Percentiles rank a stretch among this genome's conserved stretches.
Evolutionary conservation across 2,329 filamentous ascomycete genomes (phyloP).

Genomic region (Oidium heveae): DNA sequence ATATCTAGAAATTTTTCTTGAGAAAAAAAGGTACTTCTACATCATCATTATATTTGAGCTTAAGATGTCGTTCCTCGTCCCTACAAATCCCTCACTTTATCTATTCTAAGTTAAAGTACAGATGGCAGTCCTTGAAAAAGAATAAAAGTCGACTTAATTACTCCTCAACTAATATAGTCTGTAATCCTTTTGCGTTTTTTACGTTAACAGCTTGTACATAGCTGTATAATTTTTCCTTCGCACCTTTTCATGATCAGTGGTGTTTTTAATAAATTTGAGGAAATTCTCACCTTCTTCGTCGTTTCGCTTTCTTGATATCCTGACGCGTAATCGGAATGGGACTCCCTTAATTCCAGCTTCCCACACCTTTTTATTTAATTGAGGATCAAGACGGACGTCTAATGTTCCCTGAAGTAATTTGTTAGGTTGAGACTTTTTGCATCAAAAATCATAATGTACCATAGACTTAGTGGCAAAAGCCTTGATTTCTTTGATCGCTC

Average conservation of each 20-base stretch:
- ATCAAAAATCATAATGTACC: constrained; percentile 33
- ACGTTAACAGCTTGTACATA: constrained; percentile 99
- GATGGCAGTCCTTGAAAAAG: no score
- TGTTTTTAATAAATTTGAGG: neutral
- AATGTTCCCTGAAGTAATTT: constrained; percentile 49
- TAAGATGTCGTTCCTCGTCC: no score
- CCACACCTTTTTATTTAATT: constrained; percentile 99
- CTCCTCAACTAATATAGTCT: constrained; percentile 71
- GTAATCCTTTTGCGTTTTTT: constrained; percentile 95
- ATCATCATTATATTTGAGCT: no score
- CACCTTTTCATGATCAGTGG: constrained; percentile 46
- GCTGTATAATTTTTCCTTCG: constrained; percentile 98
- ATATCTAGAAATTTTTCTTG: no score
- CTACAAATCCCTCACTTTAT: no score
- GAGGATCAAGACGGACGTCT: constrained; percentile 93
- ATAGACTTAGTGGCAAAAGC: constrained; percentile 79
- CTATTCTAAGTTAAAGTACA: no score
- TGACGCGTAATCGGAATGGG: constrained; percentile 85
- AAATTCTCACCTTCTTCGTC: constrained; percentile 57
- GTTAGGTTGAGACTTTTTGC: neutral
- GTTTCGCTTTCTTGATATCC: constrained; percentile 99
- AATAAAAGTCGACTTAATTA: neutral
- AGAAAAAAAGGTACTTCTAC: no score
- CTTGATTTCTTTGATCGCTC: constrained; percentile 99
- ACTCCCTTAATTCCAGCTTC: constrained; percentile 98